Conservation (phyloP, 148 eudicot genomes). For the Salicornia ramosissima region DNA sequence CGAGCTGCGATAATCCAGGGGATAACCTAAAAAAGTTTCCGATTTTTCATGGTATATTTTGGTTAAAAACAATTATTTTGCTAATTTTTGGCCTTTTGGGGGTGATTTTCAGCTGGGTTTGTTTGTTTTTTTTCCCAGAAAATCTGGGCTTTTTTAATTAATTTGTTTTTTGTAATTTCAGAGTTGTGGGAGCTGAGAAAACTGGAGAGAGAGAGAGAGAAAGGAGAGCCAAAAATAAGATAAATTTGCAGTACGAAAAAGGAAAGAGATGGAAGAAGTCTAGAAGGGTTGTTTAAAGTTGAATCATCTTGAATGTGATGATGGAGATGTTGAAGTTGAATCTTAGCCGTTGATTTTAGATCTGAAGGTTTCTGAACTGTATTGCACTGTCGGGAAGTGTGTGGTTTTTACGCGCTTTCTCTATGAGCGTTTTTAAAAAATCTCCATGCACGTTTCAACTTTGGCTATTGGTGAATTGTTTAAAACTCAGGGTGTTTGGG, state of each 20-base stretch:
- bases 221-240: constrained; percentile 5
- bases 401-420: neutral
- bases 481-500: no score
- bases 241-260: neutral
- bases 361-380: neutral
- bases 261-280: neutral
- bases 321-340: neutral
- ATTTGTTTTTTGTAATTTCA: neutral
- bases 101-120: no score
- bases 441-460: no score
- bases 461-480: no score
- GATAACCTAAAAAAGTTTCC: no score
- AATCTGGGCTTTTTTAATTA: neutral
- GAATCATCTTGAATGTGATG: neutral
- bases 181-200: neutral
- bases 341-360: constrained; percentile 24
- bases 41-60: no score
- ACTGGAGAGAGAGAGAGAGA: neutral
- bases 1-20: constrained; percentile 14
- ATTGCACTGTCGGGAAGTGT: neutral
- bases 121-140: neutral
- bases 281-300: neutral
- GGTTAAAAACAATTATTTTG: neutral
- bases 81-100: no score
- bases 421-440: neutral